Evolutionary conservation across 257 asterid genomes (phyloP).

Genomic region (Prunella vulgaris): DNA sequence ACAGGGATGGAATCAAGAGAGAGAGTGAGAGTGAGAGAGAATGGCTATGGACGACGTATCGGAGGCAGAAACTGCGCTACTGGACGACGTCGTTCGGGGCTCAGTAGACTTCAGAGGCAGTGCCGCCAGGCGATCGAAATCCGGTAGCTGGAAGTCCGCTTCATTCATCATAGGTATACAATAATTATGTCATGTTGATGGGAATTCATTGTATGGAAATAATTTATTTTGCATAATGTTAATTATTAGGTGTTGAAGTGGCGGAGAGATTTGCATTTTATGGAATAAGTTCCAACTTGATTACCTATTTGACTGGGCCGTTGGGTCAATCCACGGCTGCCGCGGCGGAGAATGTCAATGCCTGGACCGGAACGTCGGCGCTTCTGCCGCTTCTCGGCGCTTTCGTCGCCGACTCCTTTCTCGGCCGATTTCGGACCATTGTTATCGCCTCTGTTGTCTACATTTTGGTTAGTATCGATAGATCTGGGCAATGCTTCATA

Average conservation of each 20-base stretch:
- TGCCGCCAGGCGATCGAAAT: conserved; percentile 17
- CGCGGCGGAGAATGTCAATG: conserved; percentile 38
- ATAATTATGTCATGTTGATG: not conserved
- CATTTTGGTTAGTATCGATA: conserved; percentile 27
- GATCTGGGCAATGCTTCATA: too few relatives aligned
- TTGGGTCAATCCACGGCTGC: conserved; percentile 37
- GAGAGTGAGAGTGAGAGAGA: not conserved
- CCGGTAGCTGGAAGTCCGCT: conserved; percentile 42
- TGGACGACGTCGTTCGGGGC: conserved; percentile 22
- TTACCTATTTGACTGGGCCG: conserved; percentile 36
- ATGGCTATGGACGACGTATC: not conserved
- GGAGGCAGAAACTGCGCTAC: conserved; percentile 6
- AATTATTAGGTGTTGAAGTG: conserved; percentile 27
- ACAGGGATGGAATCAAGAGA: too few relatives aligned
- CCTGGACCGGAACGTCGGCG: conserved; percentile 31
- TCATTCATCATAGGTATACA: conserved; percentile 29
- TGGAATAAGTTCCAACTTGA: conserved; percentile 37
- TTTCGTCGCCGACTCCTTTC: conserved; percentile 35
- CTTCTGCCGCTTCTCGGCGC: conserved; percentile 37
- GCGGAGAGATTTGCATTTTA: conserved; percentile 38
- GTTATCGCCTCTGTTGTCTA: conserved; percentile 28
- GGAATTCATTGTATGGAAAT: not conserved
- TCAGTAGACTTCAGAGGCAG: conserved; percentile 22
- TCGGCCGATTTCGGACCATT: conserved; percentile 36
- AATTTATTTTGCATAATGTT: not conserved